Conservation (phyloP, 352 stramenopile species). For the Halophytophthora batemanensis region DNA sequence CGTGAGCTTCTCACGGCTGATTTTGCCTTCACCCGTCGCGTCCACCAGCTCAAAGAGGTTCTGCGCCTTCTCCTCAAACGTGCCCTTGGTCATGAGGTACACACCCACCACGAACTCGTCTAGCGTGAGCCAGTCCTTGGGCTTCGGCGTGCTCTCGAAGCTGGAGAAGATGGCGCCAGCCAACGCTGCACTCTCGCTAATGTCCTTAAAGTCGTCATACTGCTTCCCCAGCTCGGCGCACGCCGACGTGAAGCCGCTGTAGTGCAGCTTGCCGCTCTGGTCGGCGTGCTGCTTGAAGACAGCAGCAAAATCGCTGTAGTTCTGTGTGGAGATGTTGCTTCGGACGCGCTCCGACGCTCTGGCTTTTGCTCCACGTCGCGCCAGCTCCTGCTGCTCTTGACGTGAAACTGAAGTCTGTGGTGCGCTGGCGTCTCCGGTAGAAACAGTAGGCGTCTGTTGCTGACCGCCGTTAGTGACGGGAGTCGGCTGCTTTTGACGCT, state of each 20-base stretch:
- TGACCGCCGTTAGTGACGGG: no score
- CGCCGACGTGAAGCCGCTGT: constrained; percentile 58
- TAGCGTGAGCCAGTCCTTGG: constrained; percentile 69
- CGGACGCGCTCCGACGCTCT: constrained; percentile 33
- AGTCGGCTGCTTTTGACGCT: no score
- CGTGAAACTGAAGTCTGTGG: neutral
- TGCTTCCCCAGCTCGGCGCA: constrained; percentile 54
- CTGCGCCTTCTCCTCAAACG: constrained; percentile 75
- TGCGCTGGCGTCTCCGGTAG: neutral
- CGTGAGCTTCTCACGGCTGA: constrained; percentile 74
- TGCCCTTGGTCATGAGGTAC: constrained; percentile 80
- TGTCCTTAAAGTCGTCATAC: constrained; percentile 60
- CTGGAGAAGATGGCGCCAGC: constrained; percentile 73
- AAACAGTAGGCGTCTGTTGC: no score
- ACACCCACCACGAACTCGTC: constrained; percentile 82
- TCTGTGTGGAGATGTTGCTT: constrained; percentile 47
- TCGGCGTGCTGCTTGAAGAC: constrained; percentile 54
- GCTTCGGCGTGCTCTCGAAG: constrained; percentile 49
- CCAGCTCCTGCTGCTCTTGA: neutral
- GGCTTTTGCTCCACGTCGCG: constrained; percentile 13
- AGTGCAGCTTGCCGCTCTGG: constrained; percentile 53
- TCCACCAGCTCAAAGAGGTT: constrained; percentile 78
- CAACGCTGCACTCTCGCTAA: constrained; percentile 59
- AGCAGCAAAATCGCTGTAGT: constrained; percentile 45
- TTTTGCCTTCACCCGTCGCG: constrained; percentile 57